phyloP scores from a whole-genome alignment of 2,329 filamentous ascomycete species.

The Reticulascus tulasneorum region DNA sequence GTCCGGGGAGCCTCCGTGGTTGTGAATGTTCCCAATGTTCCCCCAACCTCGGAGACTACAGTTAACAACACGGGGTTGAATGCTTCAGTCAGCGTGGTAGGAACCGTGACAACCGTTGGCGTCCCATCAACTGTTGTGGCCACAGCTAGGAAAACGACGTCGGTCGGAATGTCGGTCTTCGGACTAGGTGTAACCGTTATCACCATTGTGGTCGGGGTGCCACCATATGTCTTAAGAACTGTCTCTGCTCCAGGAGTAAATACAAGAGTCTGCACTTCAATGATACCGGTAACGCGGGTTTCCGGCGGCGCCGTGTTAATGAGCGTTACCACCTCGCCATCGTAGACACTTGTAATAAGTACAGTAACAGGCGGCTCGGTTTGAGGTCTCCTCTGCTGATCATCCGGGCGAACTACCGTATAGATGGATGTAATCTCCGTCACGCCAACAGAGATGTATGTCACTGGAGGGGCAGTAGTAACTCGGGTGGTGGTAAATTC shows the following conservation, averaged over 20 bases:
- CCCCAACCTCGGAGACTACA: slow-evolving; percentile 19
- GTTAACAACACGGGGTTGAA: slow-evolving; percentile 20
- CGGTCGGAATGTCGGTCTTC: slow-evolving; percentile 3
- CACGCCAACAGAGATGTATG: slow-evolving; percentile 13
- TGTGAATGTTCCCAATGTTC: slow-evolving; percentile 19
- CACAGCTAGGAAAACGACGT: neutral
- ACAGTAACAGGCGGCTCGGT: slow-evolving; percentile 15
- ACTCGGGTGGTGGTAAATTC: slow-evolving; percentile 1
- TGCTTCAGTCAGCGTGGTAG: slow-evolving; percentile 15
- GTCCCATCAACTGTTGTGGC: slow-evolving; percentile 14
- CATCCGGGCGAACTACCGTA: slow-evolving; percentile 10
- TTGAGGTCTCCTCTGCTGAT: neutral
- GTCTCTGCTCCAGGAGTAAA: slow-evolving; percentile 5
- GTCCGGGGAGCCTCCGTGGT: slow-evolving; percentile 18
- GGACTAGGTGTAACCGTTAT: slow-evolving; percentile 9
- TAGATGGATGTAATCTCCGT: slow-evolving; percentile 17
- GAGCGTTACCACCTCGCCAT: slow-evolving; percentile 14
- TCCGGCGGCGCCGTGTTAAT: slow-evolving; percentile 9
- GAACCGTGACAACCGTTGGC: slow-evolving; percentile 12
- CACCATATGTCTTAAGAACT: slow-evolving; percentile 3
- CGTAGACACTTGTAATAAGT: slow-evolving; percentile 17
- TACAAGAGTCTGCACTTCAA: slow-evolving; percentile 7
- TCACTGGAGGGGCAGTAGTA: neutral
- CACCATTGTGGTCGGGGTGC: slow-evolving; percentile 7
- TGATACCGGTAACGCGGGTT: slow-evolving; percentile 7